These are phyloP conservation scores for Naganishia friedmannii DNA, from an alignment of 768 basidiomycete species.

Conservation along the genomic window DNA sequence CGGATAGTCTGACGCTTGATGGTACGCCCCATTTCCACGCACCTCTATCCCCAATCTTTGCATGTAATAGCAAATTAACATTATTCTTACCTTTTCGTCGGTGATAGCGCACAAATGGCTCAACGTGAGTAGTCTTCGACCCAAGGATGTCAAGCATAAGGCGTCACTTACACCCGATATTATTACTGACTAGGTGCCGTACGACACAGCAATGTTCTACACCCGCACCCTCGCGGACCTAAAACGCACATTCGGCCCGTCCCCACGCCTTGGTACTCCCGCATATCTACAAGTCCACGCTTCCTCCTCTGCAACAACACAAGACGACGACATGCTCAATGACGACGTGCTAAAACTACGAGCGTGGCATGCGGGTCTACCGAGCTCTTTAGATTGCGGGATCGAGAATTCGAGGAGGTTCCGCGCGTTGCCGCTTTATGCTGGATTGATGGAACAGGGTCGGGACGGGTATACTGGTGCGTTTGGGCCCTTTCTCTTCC, in stretches of 20 bases:
- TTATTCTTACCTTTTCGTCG: background rate
- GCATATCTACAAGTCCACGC: slow-evolving; percentile 51
- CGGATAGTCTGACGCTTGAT: slow-evolving; percentile 54
- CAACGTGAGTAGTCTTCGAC: no score
- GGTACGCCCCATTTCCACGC: slow-evolving; percentile 41
- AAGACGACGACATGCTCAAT: background rate
- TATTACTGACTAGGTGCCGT: slow-evolving; percentile 41
- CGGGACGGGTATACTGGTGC: slow-evolving; percentile 51
- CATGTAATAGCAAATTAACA: background rate
- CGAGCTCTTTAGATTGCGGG: slow-evolving; percentile 52
- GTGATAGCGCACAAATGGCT: slow-evolving; percentile 52
- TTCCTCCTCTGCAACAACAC: background rate
- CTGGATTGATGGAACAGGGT: slow-evolving; percentile 53
- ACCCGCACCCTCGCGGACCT: slow-evolving; percentile 44
- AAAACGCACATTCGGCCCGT: slow-evolving; percentile 51
- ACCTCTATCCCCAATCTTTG: background rate
- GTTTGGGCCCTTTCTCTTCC: background rate
- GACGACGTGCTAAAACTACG: slow-evolving; percentile 2
- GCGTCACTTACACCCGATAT: no score
- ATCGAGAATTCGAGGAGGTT: slow-evolving; percentile 56
- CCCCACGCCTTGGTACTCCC: slow-evolving; percentile 41
- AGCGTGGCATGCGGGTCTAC: slow-evolving; percentile 36
- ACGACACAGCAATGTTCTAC: slow-evolving; percentile 55
- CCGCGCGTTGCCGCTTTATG: slow-evolving; percentile 54
- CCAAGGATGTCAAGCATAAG: no score